These are phyloP conservation scores for Aspergillus pseudoviridinutans DNA, from an alignment of 2,329 filamentous ascomycete species.

Conservation along the genomic window DNA sequence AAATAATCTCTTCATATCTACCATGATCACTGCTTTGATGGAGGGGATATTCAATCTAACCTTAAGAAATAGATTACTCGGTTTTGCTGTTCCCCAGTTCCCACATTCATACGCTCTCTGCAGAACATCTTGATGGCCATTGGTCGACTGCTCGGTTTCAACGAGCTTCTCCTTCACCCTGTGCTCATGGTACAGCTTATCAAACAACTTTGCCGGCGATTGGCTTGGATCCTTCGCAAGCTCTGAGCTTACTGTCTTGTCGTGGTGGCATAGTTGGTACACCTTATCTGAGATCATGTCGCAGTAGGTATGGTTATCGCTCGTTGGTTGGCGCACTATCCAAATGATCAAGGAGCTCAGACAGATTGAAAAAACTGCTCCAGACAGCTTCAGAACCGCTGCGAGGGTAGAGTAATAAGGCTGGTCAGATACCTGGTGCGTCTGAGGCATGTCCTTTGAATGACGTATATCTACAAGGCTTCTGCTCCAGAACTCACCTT, in stretches of 20 bases:
- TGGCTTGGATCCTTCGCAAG: conserved; percentile 52
- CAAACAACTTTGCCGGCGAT: conserved; percentile 53
- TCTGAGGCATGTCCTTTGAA: not conserved
- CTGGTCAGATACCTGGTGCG: not conserved
- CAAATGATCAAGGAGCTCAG: conserved; percentile 6
- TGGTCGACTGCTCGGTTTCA: conserved; percentile 14
- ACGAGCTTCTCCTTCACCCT: conserved; percentile 22
- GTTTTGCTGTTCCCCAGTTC: conserved; percentile 60
- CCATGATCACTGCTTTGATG: not conserved
- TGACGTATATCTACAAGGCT: conserved; percentile 16
- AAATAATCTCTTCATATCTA: not conserved
- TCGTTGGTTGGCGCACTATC: conserved; percentile 11
- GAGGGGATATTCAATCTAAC: conserved; percentile 30
- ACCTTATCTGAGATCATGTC: conserved; percentile 46
- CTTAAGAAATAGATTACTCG: conserved; percentile 64
- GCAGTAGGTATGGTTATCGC: conserved; percentile 9
- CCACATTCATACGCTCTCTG: conserved; percentile 58
- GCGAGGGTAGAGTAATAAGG: not conserved
- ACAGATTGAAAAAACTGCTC: not conserved
- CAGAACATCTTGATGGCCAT: conserved; percentile 42
- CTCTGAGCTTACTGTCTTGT: conserved; percentile 55
- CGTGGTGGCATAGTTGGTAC: conserved; percentile 50
- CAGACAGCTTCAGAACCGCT: conserved; percentile 2
- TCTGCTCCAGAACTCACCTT: not conserved
- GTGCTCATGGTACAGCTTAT: conserved; percentile 50